phyloP scores from a whole-genome alignment of 306 rosid species.

The Rosa rugosa region DNA sequence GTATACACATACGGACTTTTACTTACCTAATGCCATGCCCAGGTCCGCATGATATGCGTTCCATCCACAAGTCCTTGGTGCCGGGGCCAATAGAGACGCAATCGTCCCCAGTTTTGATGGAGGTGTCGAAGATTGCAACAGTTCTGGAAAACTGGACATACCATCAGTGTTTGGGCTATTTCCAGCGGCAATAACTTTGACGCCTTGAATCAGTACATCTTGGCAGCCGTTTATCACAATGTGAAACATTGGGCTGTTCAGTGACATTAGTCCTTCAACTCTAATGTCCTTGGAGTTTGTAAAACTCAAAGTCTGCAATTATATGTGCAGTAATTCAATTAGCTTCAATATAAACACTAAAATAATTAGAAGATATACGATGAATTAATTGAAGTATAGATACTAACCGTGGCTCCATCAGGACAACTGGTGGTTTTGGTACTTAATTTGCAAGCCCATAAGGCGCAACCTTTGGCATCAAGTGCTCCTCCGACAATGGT shows the following conservation, averaged over 20 bases:
- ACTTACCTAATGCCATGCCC: conserved; percentile 28
- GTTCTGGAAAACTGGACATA: conserved; percentile 20
- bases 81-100: conserved; percentile 33
- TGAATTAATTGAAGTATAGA: background rate
- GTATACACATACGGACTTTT: no score
- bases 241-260: conserved; percentile 36
- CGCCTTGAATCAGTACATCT: conserved; percentile 14
- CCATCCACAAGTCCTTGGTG: conserved; percentile 26
- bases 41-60: conserved; percentile 24
- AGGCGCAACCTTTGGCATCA: conserved; percentile 22
- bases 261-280: background rate
- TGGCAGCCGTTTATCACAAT: conserved; percentile 24
- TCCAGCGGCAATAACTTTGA: background rate
- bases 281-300: conserved; percentile 23
- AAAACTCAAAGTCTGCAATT: conserved; percentile 26
- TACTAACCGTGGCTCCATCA: conserved; percentile 26
- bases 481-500: conserved; percentile 23
- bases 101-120: conserved; percentile 29
- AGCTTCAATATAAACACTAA: background rate
- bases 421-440: conserved; percentile 3
- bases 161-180: conserved; percentile 33
- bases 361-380: no score
- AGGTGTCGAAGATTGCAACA: conserved; percentile 18
- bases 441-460: conserved; percentile 32
- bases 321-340: no score